Conservation (phyloP, 1,284 basidiomycete genomes). For the Ganoderma meredithae region DNA sequence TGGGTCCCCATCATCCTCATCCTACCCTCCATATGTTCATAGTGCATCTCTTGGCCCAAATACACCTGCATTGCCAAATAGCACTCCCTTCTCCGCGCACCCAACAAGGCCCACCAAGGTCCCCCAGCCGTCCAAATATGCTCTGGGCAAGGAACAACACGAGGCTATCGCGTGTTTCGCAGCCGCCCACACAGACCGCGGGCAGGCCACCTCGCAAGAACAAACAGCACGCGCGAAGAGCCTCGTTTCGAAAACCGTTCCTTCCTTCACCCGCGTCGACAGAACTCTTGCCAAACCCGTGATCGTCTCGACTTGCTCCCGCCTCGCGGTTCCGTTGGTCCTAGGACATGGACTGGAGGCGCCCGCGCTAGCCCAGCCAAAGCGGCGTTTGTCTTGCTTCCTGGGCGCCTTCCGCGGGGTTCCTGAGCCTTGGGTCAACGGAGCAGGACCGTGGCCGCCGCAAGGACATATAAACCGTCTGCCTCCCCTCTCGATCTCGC, state of each 20-base stretch:
- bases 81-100: conserved; percentile 8
- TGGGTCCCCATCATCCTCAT: conserved; percentile 4
- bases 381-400: conserved; percentile 17
- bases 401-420: conserved; percentile 14
- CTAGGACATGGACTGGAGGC: neutral
- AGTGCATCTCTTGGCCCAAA: conserved; percentile 4
- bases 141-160: conserved; percentile 12
- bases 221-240: neutral
- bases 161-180: conserved; percentile 14
- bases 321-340: conserved; percentile 4
- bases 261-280: neutral
- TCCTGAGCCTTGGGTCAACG: conserved; percentile 13
- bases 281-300: conserved; percentile 1
- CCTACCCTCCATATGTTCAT: neutral
- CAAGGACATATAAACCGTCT: conserved; percentile 2
- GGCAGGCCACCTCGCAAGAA: neutral
- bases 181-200: conserved; percentile 6
- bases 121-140: conserved; percentile 3
- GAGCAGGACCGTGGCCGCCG: conserved; percentile 11
- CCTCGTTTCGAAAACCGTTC: neutral
- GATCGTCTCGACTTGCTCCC: conserved; percentile 9
- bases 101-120: conserved; percentile 1
- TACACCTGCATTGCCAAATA: conserved; percentile 10
- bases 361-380: neutral
- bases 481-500: neutral